Conservation (phyloP, 2,329 filamentous ascomycete genomes). For the Stenocarpella maydis region DNA sequence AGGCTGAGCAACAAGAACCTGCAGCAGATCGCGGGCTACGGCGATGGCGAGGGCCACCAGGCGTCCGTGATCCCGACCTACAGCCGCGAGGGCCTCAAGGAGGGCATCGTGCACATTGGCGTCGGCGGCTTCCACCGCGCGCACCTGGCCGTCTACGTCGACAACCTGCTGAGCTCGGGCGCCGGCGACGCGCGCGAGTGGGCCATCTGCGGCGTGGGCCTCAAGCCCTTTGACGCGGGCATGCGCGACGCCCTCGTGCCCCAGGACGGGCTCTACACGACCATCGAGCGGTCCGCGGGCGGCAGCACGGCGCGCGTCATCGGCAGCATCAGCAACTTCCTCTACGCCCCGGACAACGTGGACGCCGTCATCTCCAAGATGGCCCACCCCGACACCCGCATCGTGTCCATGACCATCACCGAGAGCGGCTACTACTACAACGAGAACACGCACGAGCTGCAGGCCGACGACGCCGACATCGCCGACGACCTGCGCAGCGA, state of each 20-base stretch:
- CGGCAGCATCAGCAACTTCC: conserved; percentile 61
- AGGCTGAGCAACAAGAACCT: conserved; percentile 51
- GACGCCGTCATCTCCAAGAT: conserved; percentile 63
- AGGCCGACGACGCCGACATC: conserved; percentile 58
- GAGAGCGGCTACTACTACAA: conserved; percentile 67
- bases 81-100: conserved; percentile 54
- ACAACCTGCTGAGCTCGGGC: conserved; percentile 57
- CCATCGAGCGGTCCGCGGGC: conserved; percentile 61
- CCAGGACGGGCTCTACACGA: conserved; percentile 62
- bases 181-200: conserved; percentile 52
- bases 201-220: conserved; percentile 61
- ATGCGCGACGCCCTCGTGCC: conserved; percentile 59
- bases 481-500: conserved; percentile 56
- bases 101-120: conserved; percentile 63
- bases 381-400: conserved; percentile 61
- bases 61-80: conserved; percentile 53
- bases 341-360: conserved; percentile 60
- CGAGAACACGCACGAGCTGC: conserved; percentile 63
- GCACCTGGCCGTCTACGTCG: conserved; percentile 60
- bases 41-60: conserved; percentile 21
- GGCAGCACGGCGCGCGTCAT: conserved; percentile 57
- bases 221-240: conserved; percentile 57
- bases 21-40: conserved; percentile 42
- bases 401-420: conserved; percentile 64
- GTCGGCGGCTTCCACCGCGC: conserved; percentile 64